A percentile compares a stretch with the other conserved stretches of the same genome.
Conservation (phyloP, 495 filamentous ascomycete genomes). For the Aspergillus biplanus region DNA sequence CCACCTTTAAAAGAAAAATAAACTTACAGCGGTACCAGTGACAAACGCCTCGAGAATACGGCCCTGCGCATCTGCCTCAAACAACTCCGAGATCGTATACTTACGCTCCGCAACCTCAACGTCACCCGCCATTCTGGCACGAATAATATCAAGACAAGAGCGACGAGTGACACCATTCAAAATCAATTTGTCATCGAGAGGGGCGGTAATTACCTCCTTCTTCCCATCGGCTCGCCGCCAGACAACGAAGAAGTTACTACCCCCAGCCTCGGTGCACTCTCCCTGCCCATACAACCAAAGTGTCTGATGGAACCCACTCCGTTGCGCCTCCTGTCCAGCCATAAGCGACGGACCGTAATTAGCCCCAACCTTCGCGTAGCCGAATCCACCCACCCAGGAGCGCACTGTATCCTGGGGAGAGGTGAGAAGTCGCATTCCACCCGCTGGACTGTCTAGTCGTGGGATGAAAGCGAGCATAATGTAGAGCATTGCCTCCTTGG, state of each 20-base stretch:
- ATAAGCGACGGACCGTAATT: conserved; percentile 34
- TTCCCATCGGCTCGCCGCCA: conserved; percentile 67
- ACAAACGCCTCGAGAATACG: conserved; percentile 19
- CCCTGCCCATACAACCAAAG: conserved; percentile 58
- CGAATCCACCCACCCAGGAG: conserved; percentile 35
- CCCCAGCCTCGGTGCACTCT: conserved; percentile 85
- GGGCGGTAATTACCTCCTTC: conserved; percentile 74
- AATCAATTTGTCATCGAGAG: conserved; percentile 79
- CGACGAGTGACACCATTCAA: conserved; percentile 82
- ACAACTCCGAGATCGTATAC: conserved; percentile 14
- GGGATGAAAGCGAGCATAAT: conserved; percentile 50
- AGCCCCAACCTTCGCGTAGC: conserved; percentile 34
- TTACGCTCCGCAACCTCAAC: conserved; percentile 19
- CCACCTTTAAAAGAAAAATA: background rate
- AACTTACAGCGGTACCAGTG: conserved; percentile 19
- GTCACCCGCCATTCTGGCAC: conserved; percentile 58
- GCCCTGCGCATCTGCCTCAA: conserved; percentile 9
- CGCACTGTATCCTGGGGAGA: conserved; percentile 19
- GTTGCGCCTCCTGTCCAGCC: conserved; percentile 22
- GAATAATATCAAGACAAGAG: conserved; percentile 70
- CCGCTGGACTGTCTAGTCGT: conserved; percentile 4
- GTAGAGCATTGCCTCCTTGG: conserved; percentile 74
- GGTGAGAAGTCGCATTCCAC: conserved; percentile 16
- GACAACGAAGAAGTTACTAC: conserved; percentile 86
- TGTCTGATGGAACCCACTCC: conserved; percentile 29